phyloP scores from a whole-genome alignment of 495 filamentous ascomycete species.

The Aspergillus indologenus region DNA sequence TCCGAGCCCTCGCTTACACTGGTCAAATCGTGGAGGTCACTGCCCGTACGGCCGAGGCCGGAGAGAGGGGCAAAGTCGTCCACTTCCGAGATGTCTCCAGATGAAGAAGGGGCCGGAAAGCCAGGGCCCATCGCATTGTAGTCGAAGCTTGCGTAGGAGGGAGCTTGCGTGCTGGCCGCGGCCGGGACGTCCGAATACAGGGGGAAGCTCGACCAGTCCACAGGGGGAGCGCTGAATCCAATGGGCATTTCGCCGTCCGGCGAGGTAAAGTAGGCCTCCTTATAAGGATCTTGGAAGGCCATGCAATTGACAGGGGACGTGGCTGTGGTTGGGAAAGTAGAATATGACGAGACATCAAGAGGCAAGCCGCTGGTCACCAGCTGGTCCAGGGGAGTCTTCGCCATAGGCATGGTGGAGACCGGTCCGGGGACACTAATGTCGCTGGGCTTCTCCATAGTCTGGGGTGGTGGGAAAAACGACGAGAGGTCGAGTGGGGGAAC shows the following conservation, averaged over 20 bases:
- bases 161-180: conserved; percentile 66
- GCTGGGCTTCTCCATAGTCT: conserved; percentile 37
- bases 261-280: conserved; percentile 41
- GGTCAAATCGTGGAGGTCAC: conserved; percentile 42
- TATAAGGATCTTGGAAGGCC: conserved; percentile 43
- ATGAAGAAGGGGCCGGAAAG: conserved; percentile 62
- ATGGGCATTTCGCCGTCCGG: conserved; percentile 64
- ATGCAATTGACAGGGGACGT: conserved; percentile 41
- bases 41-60: conserved; percentile 28
- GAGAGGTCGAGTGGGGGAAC: conserved; percentile 65
- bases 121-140: conserved; percentile 51
- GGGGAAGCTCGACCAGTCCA: conserved; percentile 74
- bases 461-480: conserved; percentile 51
- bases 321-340: conserved; percentile 34
- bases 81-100: conserved; percentile 71
- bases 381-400: conserved; percentile 35
- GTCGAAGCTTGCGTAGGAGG: conserved; percentile 67
- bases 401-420: conserved; percentile 26
- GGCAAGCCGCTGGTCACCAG: conserved; percentile 39
- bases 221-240: conserved; percentile 58
- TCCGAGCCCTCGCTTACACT: conserved; percentile 56
- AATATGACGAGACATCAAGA: conserved; percentile 37
- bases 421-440: conserved; percentile 22
- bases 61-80: conserved; percentile 58
- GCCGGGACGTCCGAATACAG: conserved; percentile 57